Evolutionary conservation across 1,139 yeast species (phyloP).

Genomic region (Pneumocystis sp.): DNA sequence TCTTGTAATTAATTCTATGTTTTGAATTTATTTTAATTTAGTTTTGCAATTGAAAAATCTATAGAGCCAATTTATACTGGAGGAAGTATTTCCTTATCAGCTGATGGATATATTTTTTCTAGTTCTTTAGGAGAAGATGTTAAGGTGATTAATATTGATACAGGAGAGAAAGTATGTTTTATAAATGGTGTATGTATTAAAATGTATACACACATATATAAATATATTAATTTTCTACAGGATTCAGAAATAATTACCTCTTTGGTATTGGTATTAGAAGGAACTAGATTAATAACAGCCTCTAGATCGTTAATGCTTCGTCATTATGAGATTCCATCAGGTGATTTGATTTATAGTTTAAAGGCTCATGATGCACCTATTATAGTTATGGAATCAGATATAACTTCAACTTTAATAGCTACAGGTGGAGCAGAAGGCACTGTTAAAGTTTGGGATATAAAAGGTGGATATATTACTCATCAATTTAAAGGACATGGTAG

Average conservation of each 20-base stretch:
- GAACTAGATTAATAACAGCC: slow-evolving; percentile 48
- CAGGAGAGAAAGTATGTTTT: slow-evolving; percentile 43
- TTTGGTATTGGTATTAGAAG: slow-evolving; percentile 63
- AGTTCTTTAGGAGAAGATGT: slow-evolving; percentile 66
- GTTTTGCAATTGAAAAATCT: slow-evolving; percentile 17
- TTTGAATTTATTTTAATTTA: neutral
- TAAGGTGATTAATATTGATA: slow-evolving; percentile 46
- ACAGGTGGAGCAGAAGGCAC: slow-evolving; percentile 94
- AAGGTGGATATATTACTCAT: slow-evolving; percentile 77
- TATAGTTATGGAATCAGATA: slow-evolving; percentile 60
- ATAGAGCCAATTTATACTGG: slow-evolving; percentile 74
- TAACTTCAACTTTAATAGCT: slow-evolving; percentile 72
- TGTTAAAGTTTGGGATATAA: slow-evolving; percentile 83
- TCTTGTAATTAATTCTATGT: neutral
- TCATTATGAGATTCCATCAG: slow-evolving; percentile 35
- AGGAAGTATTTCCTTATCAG: slow-evolving; percentile 57
- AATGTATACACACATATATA: neutral
- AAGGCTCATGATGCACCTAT: slow-evolving; percentile 56
- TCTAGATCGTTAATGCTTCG: slow-evolving; percentile 76
- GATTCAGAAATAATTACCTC: slow-evolving; percentile 77
- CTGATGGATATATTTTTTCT: slow-evolving; percentile 57
- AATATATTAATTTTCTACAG: neutral
- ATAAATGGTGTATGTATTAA: slow-evolving; percentile 39
- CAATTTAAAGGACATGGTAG: slow-evolving; percentile 88
- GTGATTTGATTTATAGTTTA: slow-evolving; percentile 25